A percentile compares a stretch with the other conserved stretches of the same genome.
Conservation (phyloP, 1,284 basidiomycete species). For the Pseudozyma tsukubaensis region DNA sequence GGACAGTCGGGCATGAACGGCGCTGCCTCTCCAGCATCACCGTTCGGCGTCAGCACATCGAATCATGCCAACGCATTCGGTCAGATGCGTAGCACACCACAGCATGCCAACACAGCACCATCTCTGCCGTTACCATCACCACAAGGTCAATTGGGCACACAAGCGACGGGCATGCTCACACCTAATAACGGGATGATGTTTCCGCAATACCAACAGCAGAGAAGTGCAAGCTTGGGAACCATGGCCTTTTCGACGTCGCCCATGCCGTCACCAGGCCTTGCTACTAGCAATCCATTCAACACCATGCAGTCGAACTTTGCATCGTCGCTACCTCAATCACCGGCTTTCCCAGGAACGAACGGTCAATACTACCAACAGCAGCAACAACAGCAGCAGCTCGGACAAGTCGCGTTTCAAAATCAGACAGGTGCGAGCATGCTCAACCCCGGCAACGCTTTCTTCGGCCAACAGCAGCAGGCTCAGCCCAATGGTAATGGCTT, state of each 20-base stretch:
- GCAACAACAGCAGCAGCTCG: conserved; percentile 34
- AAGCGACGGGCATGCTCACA: conserved; percentile 31
- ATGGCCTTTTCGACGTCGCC: conserved; percentile 48
- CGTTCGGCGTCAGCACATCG: conserved; percentile 28
- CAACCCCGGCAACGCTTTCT: conserved; percentile 13
- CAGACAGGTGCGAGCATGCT: conserved; percentile 14
- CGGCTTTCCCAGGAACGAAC: conserved; percentile 1
- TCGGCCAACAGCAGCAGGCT: conserved; percentile 18
- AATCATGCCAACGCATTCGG: conserved; percentile 7
- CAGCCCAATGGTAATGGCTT: conserved; percentile 7
- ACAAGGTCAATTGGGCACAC: conserved; percentile 7
- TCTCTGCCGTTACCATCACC: conserved; percentile 3
- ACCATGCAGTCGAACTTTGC: conserved; percentile 15
- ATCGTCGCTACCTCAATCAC: conserved; percentile 17
- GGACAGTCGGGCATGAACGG: background rate
- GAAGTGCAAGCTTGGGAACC: conserved; percentile 37
- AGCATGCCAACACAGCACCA: conserved; percentile 34
- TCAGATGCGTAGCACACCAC: conserved; percentile 20
- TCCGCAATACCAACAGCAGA: conserved; percentile 38
- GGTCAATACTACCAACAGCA: conserved; percentile 14
- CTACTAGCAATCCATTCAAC: conserved; percentile 33
- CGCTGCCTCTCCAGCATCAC: conserved; percentile 8
- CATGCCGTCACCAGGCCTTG: conserved; percentile 23
- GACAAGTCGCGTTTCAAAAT: conserved; percentile 27
- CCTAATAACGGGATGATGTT: conserved; percentile 25